A percentile compares a stretch with the other conserved stretches of the same genome.
These are phyloP conservation scores for Alternaria metachromatica DNA, from an alignment of 2,329 filamentous ascomycete genomes.

Conservation along the genomic window DNA sequence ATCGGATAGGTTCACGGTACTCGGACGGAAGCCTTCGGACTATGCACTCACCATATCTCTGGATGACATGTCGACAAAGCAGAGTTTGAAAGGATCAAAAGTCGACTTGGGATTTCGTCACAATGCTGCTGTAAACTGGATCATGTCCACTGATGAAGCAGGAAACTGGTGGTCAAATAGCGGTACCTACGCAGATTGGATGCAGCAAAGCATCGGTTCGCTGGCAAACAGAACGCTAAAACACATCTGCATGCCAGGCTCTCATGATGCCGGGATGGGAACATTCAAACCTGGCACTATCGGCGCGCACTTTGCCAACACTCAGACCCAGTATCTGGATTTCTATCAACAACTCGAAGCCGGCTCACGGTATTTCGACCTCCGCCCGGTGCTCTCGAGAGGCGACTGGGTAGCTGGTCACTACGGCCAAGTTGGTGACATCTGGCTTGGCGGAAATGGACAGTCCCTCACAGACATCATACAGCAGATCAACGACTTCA, in stretches of 20 bases:
- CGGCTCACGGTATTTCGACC: conserved; percentile 58
- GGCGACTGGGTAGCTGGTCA: conserved; percentile 54
- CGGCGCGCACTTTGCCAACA: conserved; percentile 51
- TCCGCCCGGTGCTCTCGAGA: conserved; percentile 52
- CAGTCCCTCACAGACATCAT: conserved; percentile 54
- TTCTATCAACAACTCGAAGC: conserved; percentile 56
- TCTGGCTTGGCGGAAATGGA: conserved; percentile 56
- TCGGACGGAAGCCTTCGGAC: conserved; percentile 39
- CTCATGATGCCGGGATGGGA: conserved; percentile 60
- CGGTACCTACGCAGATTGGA: conserved; percentile 48
- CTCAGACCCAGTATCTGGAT: conserved; percentile 55
- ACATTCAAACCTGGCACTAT: conserved; percentile 49
- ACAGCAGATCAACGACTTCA: conserved; percentile 56
- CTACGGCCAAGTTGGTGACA: conserved; percentile 46
- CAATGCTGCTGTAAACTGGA: conserved; percentile 46
- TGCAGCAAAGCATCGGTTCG: conserved; percentile 49
- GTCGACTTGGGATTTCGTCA: conserved; percentile 47
- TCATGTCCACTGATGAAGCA: conserved; percentile 46
- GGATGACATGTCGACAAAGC: conserved; percentile 39
- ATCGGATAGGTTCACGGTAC: conserved; percentile 38
- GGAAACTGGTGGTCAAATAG: conserved; percentile 47
- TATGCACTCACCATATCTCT: conserved; percentile 42
- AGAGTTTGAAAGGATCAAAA: conserved; percentile 39
- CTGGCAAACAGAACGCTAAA: conserved; percentile 52
- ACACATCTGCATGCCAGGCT: conserved; percentile 57